Evolutionary conservation across 176 grass and related monocot genomes (phyloP).

Genomic region (Poa annua): DNA sequence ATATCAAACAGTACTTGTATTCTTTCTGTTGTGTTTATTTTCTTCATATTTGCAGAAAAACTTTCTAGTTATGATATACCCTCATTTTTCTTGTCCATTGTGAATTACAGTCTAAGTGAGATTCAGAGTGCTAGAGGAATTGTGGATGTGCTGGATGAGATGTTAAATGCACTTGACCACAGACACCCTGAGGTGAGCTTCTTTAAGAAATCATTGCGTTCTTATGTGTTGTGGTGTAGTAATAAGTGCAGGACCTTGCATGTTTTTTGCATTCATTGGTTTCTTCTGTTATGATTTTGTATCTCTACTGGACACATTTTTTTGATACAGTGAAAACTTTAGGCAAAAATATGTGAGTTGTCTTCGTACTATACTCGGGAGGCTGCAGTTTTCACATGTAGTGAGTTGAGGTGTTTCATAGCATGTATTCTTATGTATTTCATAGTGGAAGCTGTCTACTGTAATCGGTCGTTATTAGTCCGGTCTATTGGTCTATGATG

Average conservation of each 20-base stretch:
- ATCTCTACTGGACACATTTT: slow-evolving; percentile 15
- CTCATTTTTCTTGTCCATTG: slow-evolving; percentile 39
- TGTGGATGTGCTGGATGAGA: slow-evolving; percentile 89
- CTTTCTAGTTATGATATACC: slow-evolving; percentile 14
- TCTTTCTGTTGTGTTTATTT: neutral
- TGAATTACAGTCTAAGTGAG: slow-evolving; percentile 68
- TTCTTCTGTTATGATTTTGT: slow-evolving; percentile 5
- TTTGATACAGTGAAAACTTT: neutral
- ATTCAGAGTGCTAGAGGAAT: slow-evolving; percentile 95
- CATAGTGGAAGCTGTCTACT: neutral
- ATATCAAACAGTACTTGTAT: slow-evolving; percentile 7
- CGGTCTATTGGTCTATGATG: slow-evolving; percentile 5
- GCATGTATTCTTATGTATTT: slow-evolving; percentile 15
- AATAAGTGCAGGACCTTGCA: neutral
- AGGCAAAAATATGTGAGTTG: slow-evolving; percentile 10
- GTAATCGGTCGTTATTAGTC: neutral
- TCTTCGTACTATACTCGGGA: neutral
- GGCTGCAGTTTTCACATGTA: neutral
- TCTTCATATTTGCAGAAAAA: slow-evolving; percentile 6
- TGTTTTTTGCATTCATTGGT: neutral
- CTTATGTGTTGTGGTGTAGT: neutral
- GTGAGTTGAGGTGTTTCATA: slow-evolving; percentile 1
- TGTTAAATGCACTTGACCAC: slow-evolving; percentile 94
- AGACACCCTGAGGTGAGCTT: slow-evolving; percentile 76
- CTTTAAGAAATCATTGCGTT: slow-evolving; percentile 17